phyloP scores from a whole-genome alignment of 345 rosid species.

The Eucalyptus pauciflora region DNA sequence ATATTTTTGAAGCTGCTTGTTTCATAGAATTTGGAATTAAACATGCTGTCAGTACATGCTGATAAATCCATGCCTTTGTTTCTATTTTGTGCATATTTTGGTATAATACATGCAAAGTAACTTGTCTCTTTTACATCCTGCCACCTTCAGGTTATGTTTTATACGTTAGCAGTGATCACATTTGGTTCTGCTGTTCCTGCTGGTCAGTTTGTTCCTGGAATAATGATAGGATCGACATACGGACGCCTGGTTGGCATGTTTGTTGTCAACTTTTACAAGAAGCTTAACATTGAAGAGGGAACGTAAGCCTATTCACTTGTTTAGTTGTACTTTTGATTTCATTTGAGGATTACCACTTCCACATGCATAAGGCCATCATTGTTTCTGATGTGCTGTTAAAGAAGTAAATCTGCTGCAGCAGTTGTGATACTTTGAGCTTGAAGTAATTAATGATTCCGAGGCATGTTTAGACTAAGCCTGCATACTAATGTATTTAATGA shows the following conservation, averaged over 20 bases:
- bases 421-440: not conserved
- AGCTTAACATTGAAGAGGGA: slow-evolving; percentile 96
- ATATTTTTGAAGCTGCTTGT: not conserved
- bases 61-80: not conserved
- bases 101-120: not conserved
- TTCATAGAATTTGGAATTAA: not conserved
- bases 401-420: not conserved
- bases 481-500: not conserved
- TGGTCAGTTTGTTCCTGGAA: slow-evolving; percentile 98
- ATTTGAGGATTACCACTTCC: not conserved
- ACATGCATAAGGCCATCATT: not conserved
- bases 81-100: not conserved
- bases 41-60: not conserved
- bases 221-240: slow-evolving; percentile 97
- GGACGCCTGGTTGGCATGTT: slow-evolving; percentile 99
- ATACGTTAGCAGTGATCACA: slow-evolving; percentile 80
- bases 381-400: not conserved
- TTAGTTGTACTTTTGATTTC: not conserved
- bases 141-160: slow-evolving; percentile 82
- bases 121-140: not conserved
- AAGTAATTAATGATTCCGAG: not conserved
- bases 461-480: not conserved
- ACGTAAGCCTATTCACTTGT: slow-evolving; percentile 54
- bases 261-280: slow-evolving; percentile 81
- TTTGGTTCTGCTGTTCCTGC: slow-evolving; percentile 99